These are phyloP conservation scores for Gossypium schwendimanii DNA, from an alignment of 441 rosid genomes.

Conservation along the genomic window DNA sequence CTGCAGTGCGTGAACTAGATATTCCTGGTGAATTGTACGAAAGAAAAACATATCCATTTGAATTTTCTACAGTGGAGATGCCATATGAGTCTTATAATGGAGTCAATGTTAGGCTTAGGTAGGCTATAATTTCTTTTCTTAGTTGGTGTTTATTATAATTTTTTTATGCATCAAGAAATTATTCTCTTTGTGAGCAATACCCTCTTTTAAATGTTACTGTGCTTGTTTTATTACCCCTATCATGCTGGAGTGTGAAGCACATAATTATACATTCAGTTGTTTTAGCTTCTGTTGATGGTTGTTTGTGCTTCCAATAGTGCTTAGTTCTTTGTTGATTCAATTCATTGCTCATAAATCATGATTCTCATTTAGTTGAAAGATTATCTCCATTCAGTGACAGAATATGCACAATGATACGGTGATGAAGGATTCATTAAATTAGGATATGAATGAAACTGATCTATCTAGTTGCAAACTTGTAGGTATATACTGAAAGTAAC, in stretches of 20 bases:
- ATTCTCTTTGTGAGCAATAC: background rate
- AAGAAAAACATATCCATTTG: slow-evolving; percentile 17
- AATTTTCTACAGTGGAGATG: slow-evolving; percentile 19
- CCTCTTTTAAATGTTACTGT: background rate
- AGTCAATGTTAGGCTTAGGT: slow-evolving; percentile 19
- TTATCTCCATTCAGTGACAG: background rate
- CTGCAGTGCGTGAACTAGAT: slow-evolving; percentile 16
- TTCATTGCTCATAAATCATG: background rate
- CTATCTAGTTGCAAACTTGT: background rate
- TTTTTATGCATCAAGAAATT: background rate
- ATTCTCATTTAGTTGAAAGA: background rate
- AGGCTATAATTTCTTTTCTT: slow-evolving; percentile 3
- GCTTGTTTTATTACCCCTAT: background rate
- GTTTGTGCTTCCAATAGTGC: background rate
- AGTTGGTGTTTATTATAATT: background rate
- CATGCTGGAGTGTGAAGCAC: background rate
- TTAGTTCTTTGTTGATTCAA: background rate
- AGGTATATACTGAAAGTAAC: slow-evolving; percentile 18
- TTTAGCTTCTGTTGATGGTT: background rate
- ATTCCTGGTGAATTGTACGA: slow-evolving; percentile 18
- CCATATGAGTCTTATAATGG: slow-evolving; percentile 15
- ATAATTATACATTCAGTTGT: background rate
- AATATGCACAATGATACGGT: background rate
- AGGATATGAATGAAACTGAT: background rate
- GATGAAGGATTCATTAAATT: background rate